A percentile compares a stretch with the other conserved stretches of the same genome.
These are phyloP conservation scores for Wallacemonas sp. DNA, from an alignment of 208 protist species.

Conservation along the genomic window DNA sequence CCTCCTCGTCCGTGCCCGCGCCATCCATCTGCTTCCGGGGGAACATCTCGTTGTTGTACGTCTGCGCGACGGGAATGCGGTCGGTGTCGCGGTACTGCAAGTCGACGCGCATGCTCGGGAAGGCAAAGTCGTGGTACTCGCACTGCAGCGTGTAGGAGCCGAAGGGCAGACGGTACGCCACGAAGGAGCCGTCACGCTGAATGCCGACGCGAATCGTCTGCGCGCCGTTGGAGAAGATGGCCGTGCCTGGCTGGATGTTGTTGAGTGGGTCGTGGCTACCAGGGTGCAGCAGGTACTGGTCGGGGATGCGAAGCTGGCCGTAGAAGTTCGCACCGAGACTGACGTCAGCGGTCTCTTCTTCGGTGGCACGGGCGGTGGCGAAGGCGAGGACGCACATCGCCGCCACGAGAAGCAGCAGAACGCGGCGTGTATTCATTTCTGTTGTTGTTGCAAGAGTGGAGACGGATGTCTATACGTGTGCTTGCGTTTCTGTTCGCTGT, in stretches of 20 bases:
- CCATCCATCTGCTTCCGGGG: slow-evolving; percentile 61
- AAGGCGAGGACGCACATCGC: neutral
- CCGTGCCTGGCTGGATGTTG: slow-evolving; percentile 66
- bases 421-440: slow-evolving; percentile 3
- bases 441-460: neutral
- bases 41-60: slow-evolving; percentile 61
- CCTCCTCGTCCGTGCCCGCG: slow-evolving; percentile 67
- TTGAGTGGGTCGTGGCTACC: slow-evolving; percentile 47
- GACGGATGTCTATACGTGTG: neutral
- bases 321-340: slow-evolving; percentile 25
- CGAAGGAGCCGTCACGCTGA: slow-evolving; percentile 70
- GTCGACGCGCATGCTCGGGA: slow-evolving; percentile 73
- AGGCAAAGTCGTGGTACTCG: slow-evolving; percentile 82
- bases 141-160: slow-evolving; percentile 81
- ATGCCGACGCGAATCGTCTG: slow-evolving; percentile 52
- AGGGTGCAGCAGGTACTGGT: slow-evolving; percentile 43
- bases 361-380: neutral
- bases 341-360: neutral
- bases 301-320: slow-evolving; percentile 58
- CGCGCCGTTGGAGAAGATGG: slow-evolving; percentile 57
- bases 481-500: too few species aligned
- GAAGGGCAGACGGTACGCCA: slow-evolving; percentile 67
- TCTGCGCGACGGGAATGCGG: slow-evolving; percentile 49
- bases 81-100: slow-evolving; percentile 60
- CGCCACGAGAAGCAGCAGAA: neutral